Conservation (phyloP, 176 grass and related monocot genomes). For the Carex myosuroides region DNA sequence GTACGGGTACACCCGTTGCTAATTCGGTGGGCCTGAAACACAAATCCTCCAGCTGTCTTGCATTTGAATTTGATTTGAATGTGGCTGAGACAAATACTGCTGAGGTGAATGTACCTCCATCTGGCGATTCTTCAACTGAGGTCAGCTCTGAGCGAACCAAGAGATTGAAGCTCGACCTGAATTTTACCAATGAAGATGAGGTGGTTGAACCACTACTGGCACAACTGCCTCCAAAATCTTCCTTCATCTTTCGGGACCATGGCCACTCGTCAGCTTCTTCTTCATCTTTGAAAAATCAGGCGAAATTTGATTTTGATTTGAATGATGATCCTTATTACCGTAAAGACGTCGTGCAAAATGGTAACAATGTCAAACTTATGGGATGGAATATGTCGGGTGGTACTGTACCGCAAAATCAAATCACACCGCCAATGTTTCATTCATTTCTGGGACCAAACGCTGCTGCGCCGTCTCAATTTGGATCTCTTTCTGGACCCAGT, state of each 20-base stretch:
- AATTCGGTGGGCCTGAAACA: conserved; percentile 10
- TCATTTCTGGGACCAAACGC: conserved; percentile 21
- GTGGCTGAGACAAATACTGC: conserved; percentile 16
- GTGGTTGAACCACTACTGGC: background rate
- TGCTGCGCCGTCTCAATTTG: background rate
- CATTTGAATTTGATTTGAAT: conserved; percentile 35
- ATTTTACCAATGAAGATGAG: conserved; percentile 18
- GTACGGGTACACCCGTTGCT: background rate
- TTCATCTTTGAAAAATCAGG: conserved; percentile 15
- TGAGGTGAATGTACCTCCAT: conserved; percentile 6
- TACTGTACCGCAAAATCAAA: background rate
- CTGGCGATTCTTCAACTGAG: conserved; percentile 26
- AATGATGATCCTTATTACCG: conserved; percentile 26
- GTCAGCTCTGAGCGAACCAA: conserved; percentile 18
- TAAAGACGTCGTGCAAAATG: background rate
- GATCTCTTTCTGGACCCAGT: conserved; percentile 1
- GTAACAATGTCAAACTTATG: background rate
- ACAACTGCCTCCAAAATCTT: background rate
- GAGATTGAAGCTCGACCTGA: conserved; percentile 27
- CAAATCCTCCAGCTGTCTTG: conserved; percentile 18
- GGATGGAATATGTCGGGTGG: background rate
- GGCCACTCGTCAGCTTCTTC: conserved; percentile 24
- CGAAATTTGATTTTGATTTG: conserved; percentile 33
- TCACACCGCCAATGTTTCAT: conserved; percentile 14
- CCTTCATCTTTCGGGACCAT: background rate